A percentile compares a stretch with the other conserved stretches of the same genome.
These are phyloP conservation scores for Alternaria dauci DNA, from an alignment of 2,329 filamentous ascomycete species.

Conservation along the genomic window DNA sequence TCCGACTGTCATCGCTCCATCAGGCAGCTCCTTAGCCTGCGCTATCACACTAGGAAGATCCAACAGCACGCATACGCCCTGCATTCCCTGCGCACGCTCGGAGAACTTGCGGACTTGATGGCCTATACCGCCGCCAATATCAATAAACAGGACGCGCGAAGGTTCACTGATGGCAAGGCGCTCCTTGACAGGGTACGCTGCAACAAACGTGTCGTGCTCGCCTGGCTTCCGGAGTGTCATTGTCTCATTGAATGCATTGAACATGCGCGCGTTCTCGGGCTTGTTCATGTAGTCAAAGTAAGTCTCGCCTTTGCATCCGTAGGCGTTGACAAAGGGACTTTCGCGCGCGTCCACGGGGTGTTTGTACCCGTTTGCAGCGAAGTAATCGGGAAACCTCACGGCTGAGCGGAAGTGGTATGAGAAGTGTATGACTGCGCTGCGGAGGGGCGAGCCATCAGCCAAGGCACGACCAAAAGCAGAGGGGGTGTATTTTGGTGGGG, in stretches of 20 bases:
- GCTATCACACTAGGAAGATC: slow-evolving; percentile 27
- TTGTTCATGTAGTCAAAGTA: slow-evolving; percentile 39
- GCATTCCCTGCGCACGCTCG: background rate
- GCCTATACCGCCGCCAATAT: slow-evolving; percentile 22
- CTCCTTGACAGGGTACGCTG: slow-evolving; percentile 25
- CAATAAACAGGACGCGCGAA: slow-evolving; percentile 22
- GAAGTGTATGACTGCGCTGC: slow-evolving; percentile 14
- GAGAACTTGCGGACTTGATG: background rate
- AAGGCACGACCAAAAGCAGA: background rate
- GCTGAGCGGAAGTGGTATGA: slow-evolving; percentile 20
- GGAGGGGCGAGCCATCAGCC: background rate
- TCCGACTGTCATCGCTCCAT: slow-evolving; percentile 8
- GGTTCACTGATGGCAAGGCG: slow-evolving; percentile 14
- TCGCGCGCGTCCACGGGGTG: slow-evolving; percentile 38
- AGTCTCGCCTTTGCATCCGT: slow-evolving; percentile 19
- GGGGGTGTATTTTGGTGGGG: background rate
- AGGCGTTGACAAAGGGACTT: slow-evolving; percentile 36
- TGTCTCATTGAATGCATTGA: slow-evolving; percentile 38
- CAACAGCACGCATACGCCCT: slow-evolving; percentile 15
- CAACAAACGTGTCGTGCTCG: slow-evolving; percentile 18
- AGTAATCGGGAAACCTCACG: slow-evolving; percentile 31
- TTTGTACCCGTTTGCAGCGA: slow-evolving; percentile 39
- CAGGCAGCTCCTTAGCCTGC: slow-evolving; percentile 6
- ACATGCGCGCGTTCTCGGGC: slow-evolving; percentile 20
- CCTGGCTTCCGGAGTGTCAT: slow-evolving; percentile 30